A percentile compares a stretch with the other conserved stretches of the same genome.
Evolutionary conservation across 257 asterid genomes (phyloP).

Genomic region (Catharanthus roseus): DNA sequence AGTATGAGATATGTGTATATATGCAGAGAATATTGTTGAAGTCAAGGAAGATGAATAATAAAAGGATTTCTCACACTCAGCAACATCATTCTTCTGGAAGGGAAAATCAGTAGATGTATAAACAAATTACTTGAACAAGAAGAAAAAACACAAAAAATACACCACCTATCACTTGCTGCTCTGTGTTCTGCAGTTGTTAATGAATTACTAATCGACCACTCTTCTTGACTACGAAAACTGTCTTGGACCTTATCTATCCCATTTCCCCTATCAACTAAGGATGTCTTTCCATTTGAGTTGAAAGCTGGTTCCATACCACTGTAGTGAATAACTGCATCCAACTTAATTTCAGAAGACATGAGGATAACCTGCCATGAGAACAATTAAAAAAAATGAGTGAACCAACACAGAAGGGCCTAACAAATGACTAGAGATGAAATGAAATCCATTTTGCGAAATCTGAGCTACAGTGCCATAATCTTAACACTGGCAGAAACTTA

Average conservation of each 20-base stretch:
- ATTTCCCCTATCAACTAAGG: constrained; percentile 20
- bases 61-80: no score
- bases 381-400: neutral
- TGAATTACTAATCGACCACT: constrained; percentile 20
- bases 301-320: constrained; percentile 19
- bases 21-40: neutral
- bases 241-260: constrained; percentile 19
- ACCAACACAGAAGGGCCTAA: neutral
- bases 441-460: neutral
- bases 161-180: constrained; percentile 31
- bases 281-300: constrained; percentile 13
- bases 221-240: constrained; percentile 26
- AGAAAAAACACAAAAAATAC: neutral
- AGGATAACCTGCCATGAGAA: constrained; percentile 10
- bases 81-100: neutral
- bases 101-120: neutral
- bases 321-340: constrained; percentile 18
- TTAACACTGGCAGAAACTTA: neutral
- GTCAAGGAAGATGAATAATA: neutral
- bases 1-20: neutral
- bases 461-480: neutral
- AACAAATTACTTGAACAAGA: neutral
- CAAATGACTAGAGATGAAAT: neutral
- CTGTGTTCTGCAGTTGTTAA: constrained; percentile 21
- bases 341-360: constrained; percentile 32